Percentiles rank a stretch among this genome's conserved stretches.
Evolutionary conservation across 805 yeast genomes (phyloP).

Genomic region (Wickerhamomyces hampshirensis): DNA sequence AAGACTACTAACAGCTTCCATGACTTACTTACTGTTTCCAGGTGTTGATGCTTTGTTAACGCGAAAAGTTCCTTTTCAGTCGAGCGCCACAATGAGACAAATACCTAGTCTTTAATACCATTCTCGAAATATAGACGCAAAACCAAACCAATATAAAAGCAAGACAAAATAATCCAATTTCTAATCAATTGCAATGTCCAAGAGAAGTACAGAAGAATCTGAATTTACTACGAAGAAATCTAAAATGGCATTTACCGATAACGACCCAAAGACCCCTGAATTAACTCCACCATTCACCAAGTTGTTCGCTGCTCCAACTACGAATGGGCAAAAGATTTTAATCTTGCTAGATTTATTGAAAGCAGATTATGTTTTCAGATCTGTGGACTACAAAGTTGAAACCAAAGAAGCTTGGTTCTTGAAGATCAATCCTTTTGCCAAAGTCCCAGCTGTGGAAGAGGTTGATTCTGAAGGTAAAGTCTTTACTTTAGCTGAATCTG

Average conservation of each 20-base stretch:
- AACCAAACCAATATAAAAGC: too few species aligned
- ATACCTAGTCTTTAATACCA: too few species aligned
- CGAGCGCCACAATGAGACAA: too few species aligned
- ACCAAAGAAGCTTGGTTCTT: slow-evolving; percentile 55
- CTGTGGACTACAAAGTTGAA: slow-evolving; percentile 35
- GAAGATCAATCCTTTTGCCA: slow-evolving; percentile 54
- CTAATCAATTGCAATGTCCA: too few species aligned
- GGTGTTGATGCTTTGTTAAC: too few species aligned
- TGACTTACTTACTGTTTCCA: too few species aligned
- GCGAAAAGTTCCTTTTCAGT: too few species aligned
- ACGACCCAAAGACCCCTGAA: slow-evolving; percentile 11
- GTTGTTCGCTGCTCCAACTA: slow-evolving; percentile 35
- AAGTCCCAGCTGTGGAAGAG: slow-evolving; percentile 50
- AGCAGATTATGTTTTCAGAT: slow-evolving; percentile 28
- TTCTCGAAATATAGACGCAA: too few species aligned
- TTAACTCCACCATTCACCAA: slow-evolving; percentile 37
- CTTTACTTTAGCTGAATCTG: slow-evolving; percentile 49
- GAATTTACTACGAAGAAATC: too few species aligned
- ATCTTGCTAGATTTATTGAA: slow-evolving; percentile 32
- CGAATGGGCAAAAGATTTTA: slow-evolving; percentile 37
- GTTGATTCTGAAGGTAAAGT: slow-evolving; percentile 32
- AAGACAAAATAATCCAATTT: too few species aligned
- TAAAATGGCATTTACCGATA: slow-evolving; percentile 4
- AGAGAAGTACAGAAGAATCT: too few species aligned
- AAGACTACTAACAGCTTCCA: too few species aligned